These are phyloP conservation scores for Thielaviopsis euricoi DNA, from an alignment of 2,329 filamentous ascomycete genomes.

Conservation along the genomic window DNA sequence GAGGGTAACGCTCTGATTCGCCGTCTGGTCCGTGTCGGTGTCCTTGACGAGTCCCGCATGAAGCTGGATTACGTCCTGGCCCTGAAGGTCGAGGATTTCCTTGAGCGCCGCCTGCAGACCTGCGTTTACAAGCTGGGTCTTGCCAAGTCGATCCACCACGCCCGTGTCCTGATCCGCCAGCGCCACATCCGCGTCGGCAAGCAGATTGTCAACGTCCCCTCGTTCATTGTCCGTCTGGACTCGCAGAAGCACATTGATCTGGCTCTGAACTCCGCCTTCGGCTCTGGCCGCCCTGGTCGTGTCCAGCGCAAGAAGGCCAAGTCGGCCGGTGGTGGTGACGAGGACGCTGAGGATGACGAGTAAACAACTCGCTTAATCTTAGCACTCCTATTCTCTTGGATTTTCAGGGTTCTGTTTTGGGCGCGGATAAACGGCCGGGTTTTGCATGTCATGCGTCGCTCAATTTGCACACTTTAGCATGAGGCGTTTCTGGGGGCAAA, in stretches of 20 bases:
- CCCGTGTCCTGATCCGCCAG: constrained; percentile 98
- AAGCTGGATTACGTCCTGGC: constrained; percentile 99
- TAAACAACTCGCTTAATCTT: constrained; percentile 25
- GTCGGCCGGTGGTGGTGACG: constrained; percentile 74
- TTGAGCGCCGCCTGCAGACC: constrained; percentile 99
- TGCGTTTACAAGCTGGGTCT: constrained; percentile 99
- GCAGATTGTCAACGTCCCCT: constrained; percentile 99
- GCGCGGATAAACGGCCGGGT: not conserved
- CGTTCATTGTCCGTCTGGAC: constrained; percentile 98
- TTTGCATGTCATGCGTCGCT: constrained; percentile 8
- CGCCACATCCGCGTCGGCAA: constrained; percentile 99
- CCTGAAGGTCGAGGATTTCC: constrained; percentile 98
- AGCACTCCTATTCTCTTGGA: constrained; percentile 6
- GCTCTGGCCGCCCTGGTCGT: constrained; percentile 91
- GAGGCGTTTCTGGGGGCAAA: constrained; percentile 11
- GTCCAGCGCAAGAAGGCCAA: constrained; percentile 99
- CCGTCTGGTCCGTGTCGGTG: constrained; percentile 98
- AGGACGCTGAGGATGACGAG: constrained; percentile 73
- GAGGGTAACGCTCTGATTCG: constrained; percentile 99
- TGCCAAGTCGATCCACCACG: constrained; percentile 99
- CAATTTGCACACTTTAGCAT: constrained; percentile 8
- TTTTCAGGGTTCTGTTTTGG: constrained; percentile 5
- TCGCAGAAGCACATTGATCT: constrained; percentile 99
- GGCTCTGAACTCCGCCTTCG: constrained; percentile 90
- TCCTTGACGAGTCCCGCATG: constrained; percentile 99